Conservation (phyloP, 805 yeast genomes). For the Starmerella sp. region DNA sequence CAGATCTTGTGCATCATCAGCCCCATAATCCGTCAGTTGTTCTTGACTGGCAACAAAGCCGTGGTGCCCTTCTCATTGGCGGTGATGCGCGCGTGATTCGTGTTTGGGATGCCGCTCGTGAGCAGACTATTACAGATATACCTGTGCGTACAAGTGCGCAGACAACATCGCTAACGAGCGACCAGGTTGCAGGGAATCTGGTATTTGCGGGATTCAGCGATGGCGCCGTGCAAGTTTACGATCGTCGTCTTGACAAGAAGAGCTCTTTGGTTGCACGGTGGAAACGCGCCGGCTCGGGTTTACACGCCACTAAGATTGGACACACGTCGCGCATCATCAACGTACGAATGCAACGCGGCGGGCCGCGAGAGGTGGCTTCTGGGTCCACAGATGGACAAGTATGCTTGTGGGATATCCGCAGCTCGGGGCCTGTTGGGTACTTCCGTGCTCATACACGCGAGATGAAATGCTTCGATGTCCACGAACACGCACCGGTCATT, state of each 20-base stretch:
- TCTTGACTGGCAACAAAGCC: slow-evolving; percentile 93
- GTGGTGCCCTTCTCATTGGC: slow-evolving; percentile 82
- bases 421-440: slow-evolving; percentile 50
- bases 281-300: slow-evolving; percentile 31
- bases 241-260: slow-evolving; percentile 71
- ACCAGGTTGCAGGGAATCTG: slow-evolving; percentile 86
- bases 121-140: slow-evolving; percentile 70
- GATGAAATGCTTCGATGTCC: slow-evolving; percentile 65
- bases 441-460: slow-evolving; percentile 46
- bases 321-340: slow-evolving; percentile 53
- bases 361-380: slow-evolving; percentile 75
- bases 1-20: slow-evolving; percentile 28
- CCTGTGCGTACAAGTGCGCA: slow-evolving; percentile 85
- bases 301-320: slow-evolving; percentile 8
- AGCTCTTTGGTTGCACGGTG: slow-evolving; percentile 79
- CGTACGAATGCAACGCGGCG: slow-evolving; percentile 94
- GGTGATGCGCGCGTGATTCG: slow-evolving; percentile 90
- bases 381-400: slow-evolving; percentile 71
- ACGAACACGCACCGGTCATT: slow-evolving; percentile 92
- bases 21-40: slow-evolving; percentile 43
- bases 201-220: slow-evolving; percentile 89
- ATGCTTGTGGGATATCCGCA: slow-evolving; percentile 82
- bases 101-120: slow-evolving; percentile 95
- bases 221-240: slow-evolving; percentile 80
- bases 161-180: slow-evolving; percentile 84